phyloP scores from a whole-genome alignment of 2,329 filamentous ascomycete species.

The Cladorrhinum sp. region DNA sequence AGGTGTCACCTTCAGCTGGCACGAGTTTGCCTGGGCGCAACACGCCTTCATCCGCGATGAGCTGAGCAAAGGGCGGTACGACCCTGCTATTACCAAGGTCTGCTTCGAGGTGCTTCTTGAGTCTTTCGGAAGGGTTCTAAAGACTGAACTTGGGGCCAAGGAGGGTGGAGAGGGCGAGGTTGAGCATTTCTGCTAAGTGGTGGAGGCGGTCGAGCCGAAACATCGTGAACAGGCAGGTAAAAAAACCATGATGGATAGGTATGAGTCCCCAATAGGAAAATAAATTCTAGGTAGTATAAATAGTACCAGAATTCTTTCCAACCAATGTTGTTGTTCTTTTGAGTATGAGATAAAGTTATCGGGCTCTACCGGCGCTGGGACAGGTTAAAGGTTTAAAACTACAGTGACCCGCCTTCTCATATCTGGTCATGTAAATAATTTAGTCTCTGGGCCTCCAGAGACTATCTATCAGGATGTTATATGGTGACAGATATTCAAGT shows the following conservation, averaged over 20 bases:
- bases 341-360: too few relatives aligned
- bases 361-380: too few relatives aligned
- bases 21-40: conserved; percentile 90
- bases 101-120: conserved; percentile 91
- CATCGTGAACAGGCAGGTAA: neutral
- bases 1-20: conserved; percentile 72
- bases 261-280: neutral
- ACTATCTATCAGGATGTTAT: too few relatives aligned
- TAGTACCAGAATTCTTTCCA: neutral
- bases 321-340: too few relatives aligned
- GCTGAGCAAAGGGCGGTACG: conserved; percentile 88
- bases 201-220: neutral
- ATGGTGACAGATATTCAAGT: too few relatives aligned
- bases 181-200: conserved; percentile 66
- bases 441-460: too few relatives aligned
- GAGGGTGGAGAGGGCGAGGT: conserved; percentile 59
- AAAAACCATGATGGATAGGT: neutral
- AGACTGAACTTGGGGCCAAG: conserved; percentile 70
- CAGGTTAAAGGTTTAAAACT: too few relatives aligned
- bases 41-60: conserved; percentile 95
- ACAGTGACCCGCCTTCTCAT: too few relatives aligned
- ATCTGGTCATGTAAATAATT: too few relatives aligned
- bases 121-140: conserved; percentile 74
- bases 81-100: conserved; percentile 78
- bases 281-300: neutral